Conservation (phyloP, 441 rosid genomes). For the Croton laevigatus region DNA sequence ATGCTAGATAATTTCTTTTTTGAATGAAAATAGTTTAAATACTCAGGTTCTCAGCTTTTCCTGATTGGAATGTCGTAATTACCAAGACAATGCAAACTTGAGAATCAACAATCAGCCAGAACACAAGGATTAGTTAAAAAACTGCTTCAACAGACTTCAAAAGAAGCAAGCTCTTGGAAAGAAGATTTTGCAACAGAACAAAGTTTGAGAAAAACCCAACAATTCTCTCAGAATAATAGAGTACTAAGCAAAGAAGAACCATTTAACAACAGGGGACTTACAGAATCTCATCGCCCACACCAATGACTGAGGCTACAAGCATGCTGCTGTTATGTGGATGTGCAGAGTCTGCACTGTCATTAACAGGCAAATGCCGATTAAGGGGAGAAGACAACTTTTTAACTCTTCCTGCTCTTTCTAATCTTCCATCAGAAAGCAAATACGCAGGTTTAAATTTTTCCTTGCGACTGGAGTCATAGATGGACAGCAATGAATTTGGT, state of each 20-base stretch:
- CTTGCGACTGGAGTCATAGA: constrained; percentile 41
- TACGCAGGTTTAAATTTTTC: constrained; percentile 92
- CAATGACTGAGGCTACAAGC: constrained; percentile 64
- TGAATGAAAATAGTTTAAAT: too few species aligned
- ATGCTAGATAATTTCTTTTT: not conserved
- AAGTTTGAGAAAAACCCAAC: not conserved
- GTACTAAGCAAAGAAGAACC: constrained; percentile 5
- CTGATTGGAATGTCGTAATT: not conserved
- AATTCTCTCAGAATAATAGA: constrained; percentile 1
- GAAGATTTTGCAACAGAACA: not conserved
- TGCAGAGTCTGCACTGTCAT: constrained; percentile 34
- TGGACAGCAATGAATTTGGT: constrained; percentile 73
- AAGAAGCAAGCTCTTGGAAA: too few species aligned
- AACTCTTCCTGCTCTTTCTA: constrained; percentile 92
- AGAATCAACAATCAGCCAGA: too few species aligned
- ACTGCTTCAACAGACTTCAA: too few species aligned
- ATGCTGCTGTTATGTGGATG: constrained; percentile 45
- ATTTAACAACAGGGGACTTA: constrained; percentile 50
- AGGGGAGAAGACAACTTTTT: constrained; percentile 47
- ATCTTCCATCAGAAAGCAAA: constrained; percentile 94
- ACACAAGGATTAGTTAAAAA: too few species aligned
- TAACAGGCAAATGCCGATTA: constrained; percentile 20
- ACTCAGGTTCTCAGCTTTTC: not conserved
- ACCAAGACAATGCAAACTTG: not conserved
- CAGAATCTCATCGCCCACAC: constrained; percentile 99